A percentile compares a stretch with the other conserved stretches of the same genome.
Conservation (phyloP, 106 monocot species). For the Alisma plantagoaquatica region DNA sequence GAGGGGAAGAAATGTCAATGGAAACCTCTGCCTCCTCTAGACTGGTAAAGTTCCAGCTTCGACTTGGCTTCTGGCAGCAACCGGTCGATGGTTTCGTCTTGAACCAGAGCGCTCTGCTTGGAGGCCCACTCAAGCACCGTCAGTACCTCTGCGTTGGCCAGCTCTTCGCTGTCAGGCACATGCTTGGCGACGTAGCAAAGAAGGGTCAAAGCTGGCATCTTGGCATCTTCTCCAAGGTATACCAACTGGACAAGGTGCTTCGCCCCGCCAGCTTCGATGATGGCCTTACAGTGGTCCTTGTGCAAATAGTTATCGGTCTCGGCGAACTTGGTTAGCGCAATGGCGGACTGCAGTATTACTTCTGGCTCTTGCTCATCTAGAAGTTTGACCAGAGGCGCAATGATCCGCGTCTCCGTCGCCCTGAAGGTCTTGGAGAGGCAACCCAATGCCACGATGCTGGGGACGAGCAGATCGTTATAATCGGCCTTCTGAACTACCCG, state of each 20-base stretch:
- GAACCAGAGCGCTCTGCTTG: background rate
- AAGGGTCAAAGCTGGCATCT: background rate
- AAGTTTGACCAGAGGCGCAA: background rate
- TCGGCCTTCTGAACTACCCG: background rate
- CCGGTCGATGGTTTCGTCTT: background rate
- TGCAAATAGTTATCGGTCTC: background rate
- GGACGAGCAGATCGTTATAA: background rate
- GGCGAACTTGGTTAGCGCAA: slow-evolving; percentile 5
- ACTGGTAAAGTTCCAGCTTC: background rate
- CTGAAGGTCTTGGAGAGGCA: background rate
- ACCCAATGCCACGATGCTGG: background rate
- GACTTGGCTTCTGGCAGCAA: background rate
- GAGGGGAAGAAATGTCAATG: no score
- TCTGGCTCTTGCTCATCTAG: background rate
- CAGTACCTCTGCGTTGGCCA: background rate
- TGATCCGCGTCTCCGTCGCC: background rate
- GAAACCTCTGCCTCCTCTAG: no score
- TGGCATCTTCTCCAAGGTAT: background rate
- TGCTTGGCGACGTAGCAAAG: background rate
- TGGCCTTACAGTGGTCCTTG: background rate
- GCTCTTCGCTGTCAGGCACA: background rate
- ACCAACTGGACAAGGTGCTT: background rate
- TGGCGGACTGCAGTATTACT: background rate
- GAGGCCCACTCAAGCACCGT: background rate
- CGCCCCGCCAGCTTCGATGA: background rate